Conservation (phyloP, 1,139 yeast species). For the Saccharomyces hybrid region DNA sequence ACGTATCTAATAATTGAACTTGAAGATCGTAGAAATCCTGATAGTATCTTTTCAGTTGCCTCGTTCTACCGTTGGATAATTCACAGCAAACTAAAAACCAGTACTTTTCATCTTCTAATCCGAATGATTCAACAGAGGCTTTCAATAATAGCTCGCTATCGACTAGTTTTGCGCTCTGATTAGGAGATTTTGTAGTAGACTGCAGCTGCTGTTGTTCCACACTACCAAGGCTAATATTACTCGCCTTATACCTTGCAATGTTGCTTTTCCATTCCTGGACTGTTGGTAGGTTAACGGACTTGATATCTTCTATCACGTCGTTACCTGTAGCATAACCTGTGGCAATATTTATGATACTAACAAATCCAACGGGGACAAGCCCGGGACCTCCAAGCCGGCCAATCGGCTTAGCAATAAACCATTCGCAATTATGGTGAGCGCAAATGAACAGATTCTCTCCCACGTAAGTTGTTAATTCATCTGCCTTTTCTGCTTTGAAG, state of each 20-base stretch:
- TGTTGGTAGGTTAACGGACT: constrained; percentile 66
- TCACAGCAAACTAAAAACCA: constrained; percentile 76
- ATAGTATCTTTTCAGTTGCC: constrained; percentile 79
- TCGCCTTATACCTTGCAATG: constrained; percentile 89
- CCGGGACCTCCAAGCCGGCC: constrained; percentile 97
- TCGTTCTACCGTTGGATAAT: constrained; percentile 57
- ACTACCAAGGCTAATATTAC: constrained; percentile 59
- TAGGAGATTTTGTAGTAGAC: not conserved
- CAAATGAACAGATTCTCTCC: constrained; percentile 89
- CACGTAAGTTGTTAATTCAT: constrained; percentile 73
- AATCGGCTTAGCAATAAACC: constrained; percentile 97
- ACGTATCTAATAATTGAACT: constrained; percentile 70
- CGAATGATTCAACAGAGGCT: constrained; percentile 75
- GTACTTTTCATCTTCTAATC: constrained; percentile 77
- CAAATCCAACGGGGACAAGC: constrained; percentile 83
- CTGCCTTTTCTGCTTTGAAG: constrained; percentile 80
- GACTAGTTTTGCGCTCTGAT: constrained; percentile 17
- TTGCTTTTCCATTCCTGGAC: constrained; percentile 93
- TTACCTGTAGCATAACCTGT: constrained; percentile 46
- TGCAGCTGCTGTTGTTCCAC: constrained; percentile 23
- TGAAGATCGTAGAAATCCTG: constrained; percentile 96
- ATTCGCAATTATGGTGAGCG: constrained; percentile 92
- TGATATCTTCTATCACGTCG: constrained; percentile 48
- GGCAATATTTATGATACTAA: constrained; percentile 72
- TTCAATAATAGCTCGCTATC: constrained; percentile 36